Percentiles rank a stretch among this genome's conserved stretches.
phyloP scores from a whole-genome alignment of 176 grass and related monocot species.

The Avena sativa region DNA sequence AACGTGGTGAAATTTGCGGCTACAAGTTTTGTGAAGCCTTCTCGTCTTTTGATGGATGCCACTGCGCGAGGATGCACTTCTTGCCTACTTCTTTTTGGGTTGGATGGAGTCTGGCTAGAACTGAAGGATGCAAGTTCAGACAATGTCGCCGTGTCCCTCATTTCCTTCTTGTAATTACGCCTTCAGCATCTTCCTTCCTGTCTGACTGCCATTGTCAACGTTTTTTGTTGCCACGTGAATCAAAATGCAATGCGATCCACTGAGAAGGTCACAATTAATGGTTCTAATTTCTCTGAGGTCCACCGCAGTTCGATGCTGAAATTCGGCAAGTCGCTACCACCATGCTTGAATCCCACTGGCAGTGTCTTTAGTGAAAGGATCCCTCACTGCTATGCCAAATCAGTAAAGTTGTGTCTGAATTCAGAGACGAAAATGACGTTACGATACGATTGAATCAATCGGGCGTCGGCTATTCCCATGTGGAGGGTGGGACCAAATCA shows the following conservation, averaged over 20 bases:
- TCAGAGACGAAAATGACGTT: not conserved
- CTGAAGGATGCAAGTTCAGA: conserved; percentile 25
- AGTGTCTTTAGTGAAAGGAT: not conserved
- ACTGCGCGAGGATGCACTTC: not conserved
- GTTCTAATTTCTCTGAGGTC: not conserved
- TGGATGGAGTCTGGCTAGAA: conserved; percentile 12
- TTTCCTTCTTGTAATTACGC: conserved; percentile 46
- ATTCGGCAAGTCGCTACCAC: not conserved
- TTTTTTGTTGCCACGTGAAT: conserved; percentile 24
- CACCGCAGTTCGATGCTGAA: not conserved
- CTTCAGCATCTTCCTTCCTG: not conserved
- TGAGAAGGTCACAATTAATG: not conserved
- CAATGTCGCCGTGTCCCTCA: not conserved
- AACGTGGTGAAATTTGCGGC: not conserved
- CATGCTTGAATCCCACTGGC: not conserved
- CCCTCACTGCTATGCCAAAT: too few relatives aligned
- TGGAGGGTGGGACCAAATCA: not conserved
- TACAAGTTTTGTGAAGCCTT: conserved; percentile 33
- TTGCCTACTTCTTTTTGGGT: not conserved
- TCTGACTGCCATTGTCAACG: conserved; percentile 6
- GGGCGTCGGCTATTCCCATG: not conserved
- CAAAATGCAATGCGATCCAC: not conserved
- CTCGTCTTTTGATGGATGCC: not conserved
- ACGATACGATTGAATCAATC: not conserved
- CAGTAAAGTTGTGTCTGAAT: not conserved